These are phyloP conservation scores for Mycocentrospora acerina DNA, from an alignment of 2,329 filamentous ascomycete genomes.

Conservation along the genomic window DNA sequence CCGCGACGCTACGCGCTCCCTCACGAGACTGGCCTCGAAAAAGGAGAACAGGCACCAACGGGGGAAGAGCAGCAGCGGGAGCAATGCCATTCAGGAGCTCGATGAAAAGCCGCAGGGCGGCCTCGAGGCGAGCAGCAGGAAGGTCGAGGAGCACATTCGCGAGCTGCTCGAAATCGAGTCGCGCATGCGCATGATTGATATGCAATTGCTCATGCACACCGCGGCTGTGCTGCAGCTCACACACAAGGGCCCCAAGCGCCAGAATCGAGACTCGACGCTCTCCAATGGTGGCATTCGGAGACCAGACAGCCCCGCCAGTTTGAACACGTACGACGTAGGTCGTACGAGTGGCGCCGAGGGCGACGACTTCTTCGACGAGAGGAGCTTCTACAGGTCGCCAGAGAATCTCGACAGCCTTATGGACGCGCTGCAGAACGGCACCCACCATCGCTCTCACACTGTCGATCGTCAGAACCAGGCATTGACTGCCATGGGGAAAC, in stretches of 20 bases:
- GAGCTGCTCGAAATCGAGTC: constrained; percentile 81
- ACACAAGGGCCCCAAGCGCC: constrained; percentile 71
- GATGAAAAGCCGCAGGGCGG: constrained; percentile 67
- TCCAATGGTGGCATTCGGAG: constrained; percentile 43
- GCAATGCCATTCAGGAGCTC: constrained; percentile 21
- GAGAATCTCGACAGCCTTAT: constrained; percentile 61
- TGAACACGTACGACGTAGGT: constrained; percentile 67
- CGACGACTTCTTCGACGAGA: constrained; percentile 72
- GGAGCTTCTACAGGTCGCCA: constrained; percentile 69
- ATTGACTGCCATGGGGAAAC: constrained; percentile 64
- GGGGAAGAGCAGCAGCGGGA: constrained; percentile 47
- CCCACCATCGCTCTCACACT: constrained; percentile 27
- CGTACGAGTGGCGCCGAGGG: constrained; percentile 53
- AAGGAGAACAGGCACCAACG: constrained; percentile 52
- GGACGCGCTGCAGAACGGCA: constrained; percentile 41
- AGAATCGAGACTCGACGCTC: constrained; percentile 48
- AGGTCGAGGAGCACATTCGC: constrained; percentile 80
- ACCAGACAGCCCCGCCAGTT: constrained; percentile 74
- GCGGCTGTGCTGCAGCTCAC: constrained; percentile 90
- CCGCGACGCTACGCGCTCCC: constrained; percentile 85
- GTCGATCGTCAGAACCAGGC: constrained; percentile 47
- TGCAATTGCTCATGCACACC: constrained; percentile 81
- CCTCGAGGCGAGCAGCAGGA: constrained; percentile 70
- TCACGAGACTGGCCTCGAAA: constrained; percentile 77
- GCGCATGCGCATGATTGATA: constrained; percentile 70